Evolutionary conservation across 352 stramenopile species (phyloP), one percentile per base, ranked within the genome.

Genomic region (Paralagenidium karlingii): DNA sequence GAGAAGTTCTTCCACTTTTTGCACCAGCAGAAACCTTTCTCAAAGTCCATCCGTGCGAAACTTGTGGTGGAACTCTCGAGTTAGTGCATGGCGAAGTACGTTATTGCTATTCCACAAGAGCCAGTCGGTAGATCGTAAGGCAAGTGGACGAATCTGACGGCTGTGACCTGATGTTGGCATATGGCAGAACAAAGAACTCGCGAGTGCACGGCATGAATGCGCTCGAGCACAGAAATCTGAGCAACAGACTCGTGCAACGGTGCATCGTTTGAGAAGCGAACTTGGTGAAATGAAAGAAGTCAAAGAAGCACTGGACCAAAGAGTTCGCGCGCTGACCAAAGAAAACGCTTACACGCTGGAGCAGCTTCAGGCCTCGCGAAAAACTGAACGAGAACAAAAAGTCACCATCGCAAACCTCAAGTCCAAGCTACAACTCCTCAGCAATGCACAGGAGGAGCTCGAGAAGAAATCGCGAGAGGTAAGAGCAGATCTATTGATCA

Each of bases 321-420:
- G 67, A 3, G 58, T 88, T 16, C 82, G 80, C n/a, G 55, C 68
- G n/a, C 43, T 86, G 9, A 51, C 65, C 32, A 85, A 83, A 43
- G 71, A 89, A 47, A 85, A 82, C 34, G 60, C 71, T 15, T 85
- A 82, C 45, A 74, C 71, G 16, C 53, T 85, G 12, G 76, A 86
- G 49, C 76, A 86, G 38, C 54, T 89, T 5, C 69, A 85, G 43
- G 61, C 60, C 1, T 58, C 68, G 11, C 69, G 73, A 3, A 82
- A 80, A 34, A 63, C 57, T n/a, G 76, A 89, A 45, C 63, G 68
- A 12, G 71, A 85, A 29, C 76, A 86, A 47, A 83, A 85, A 25
- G 52, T 63, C 3, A 63, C 61, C 15, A 75, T 85, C 45, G 48
- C 61, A 6, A 74, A 54, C 22, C 43, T 89, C 24, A 66, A 55